Evolutionary conservation across 805 yeast species (phyloP), one percentile per base, ranked within the genome.

Genomic region (Scheffersomyces spartinae): DNA sequence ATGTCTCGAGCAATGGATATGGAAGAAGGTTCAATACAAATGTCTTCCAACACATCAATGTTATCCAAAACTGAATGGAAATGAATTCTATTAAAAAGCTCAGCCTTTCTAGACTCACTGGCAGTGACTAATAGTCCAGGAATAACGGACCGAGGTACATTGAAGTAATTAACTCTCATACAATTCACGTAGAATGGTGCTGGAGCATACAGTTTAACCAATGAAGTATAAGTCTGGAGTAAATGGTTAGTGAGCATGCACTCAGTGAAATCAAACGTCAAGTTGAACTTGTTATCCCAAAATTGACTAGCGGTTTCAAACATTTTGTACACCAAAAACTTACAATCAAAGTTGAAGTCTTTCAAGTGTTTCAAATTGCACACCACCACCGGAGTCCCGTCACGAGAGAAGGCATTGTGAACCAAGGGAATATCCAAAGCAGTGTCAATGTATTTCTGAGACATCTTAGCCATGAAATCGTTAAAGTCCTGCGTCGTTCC

Each of bases 401-500:
- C 93, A 19, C 66, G 59, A 18, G 78, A 71, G 9, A 78, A 69
- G 1, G 80, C 71, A 34, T 72, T 83, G 26, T 68, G 72, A 7
- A 80, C 61, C 18, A 75, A 53, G 0, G 62, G 55, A 9, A 50
- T 38, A 9, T 68, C 69, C 13, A 55, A 40, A 5, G 61, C 45
- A n/a, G 44, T 34, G 4, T 65, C 68, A 7, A 64, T 49, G 31
- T 74, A 73, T 31, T 67, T 64, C 23, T 68, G 54, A 0, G 83
- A 59, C 49, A 73, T 66, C 29, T 71, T 74, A 14, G 72, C 66
- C 83, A 84, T 75, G 36, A 80, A 80, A 29, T 83, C 93, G 38
- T 70, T 73, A 14, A 75, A 55, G 29, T 67, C n/a, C n/a, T n/a
- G n/a, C n/a, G n/a, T n/a, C n/a, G n/a, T n/a, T n/a, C n/a, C n/a